Evolutionary conservation across 2,329 filamentous ascomycete genomes (phyloP).

Genomic region (Fusarium nodosum): DNA sequence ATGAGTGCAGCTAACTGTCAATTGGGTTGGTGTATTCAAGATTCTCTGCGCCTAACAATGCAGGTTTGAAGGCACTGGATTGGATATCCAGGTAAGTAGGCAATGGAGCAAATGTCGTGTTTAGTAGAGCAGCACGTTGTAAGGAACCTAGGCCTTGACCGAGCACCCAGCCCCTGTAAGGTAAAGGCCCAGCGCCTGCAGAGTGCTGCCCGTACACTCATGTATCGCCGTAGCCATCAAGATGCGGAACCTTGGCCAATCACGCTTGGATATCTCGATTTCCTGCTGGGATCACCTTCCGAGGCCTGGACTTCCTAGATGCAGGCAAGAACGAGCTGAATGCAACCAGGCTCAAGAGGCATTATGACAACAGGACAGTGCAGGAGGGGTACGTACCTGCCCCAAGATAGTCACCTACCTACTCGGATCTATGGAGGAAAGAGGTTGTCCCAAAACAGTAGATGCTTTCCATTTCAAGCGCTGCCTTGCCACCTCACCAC

Average conservation of each 20-base stretch:
- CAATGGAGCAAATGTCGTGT: constrained; percentile 1
- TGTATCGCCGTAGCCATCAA: constrained; percentile 35
- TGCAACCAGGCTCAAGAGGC: constrained; percentile 6
- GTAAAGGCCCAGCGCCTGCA: constrained; percentile 35
- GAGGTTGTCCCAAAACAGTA: constrained; percentile 39
- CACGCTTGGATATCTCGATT: constrained; percentile 14
- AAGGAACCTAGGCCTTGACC: constrained; percentile 13
- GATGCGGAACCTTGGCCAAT: constrained; percentile 26
- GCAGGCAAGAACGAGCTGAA: constrained; percentile 32
- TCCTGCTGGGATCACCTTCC: constrained; percentile 8
- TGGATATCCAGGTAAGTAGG: constrained; percentile 1
- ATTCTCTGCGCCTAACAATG: constrained; percentile 28
- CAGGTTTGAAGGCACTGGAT: constrained; percentile 21
- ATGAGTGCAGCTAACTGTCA: constrained; percentile 8
- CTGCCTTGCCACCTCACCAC: constrained; percentile 43
- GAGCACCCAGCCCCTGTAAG: constrained; percentile 12
- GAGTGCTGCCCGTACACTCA: constrained; percentile 28
- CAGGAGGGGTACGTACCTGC: constrained; percentile 14
- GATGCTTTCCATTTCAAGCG: constrained; percentile 42
- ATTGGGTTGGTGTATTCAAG: constrained; percentile 28
- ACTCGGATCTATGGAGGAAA: constrained; percentile 28
- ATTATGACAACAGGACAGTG: constrained; percentile 14
- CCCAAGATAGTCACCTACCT: constrained; percentile 14
- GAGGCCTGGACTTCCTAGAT: constrained; percentile 13
- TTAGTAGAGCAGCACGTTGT: background rate